phyloP scores from a whole-genome alignment of 1,284 basidiomycete genomes.

The Serendipita sp. region DNA sequence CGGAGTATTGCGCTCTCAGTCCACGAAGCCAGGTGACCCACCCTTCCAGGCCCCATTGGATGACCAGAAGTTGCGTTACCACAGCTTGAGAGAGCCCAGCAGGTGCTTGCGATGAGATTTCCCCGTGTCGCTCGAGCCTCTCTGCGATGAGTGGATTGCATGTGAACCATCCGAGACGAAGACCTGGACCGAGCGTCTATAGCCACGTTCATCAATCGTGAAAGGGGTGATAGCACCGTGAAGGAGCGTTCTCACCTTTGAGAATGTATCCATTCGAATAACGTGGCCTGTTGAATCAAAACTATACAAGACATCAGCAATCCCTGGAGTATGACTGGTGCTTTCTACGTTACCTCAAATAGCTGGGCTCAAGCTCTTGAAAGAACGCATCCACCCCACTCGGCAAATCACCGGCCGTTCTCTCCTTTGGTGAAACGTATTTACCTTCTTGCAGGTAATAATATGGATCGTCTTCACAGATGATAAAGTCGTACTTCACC shows the following conservation, averaged over 20 bases:
- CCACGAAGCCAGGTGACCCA: slow-evolving; percentile 66
- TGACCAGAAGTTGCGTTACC: slow-evolving; percentile 43
- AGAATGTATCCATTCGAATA: slow-evolving; percentile 66
- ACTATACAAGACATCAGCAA: slow-evolving; percentile 21
- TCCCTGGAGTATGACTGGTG: background rate
- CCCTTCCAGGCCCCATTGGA: slow-evolving; percentile 51
- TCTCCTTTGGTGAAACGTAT: slow-evolving; percentile 31
- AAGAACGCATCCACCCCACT: slow-evolving; percentile 30
- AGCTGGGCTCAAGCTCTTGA: slow-evolving; percentile 47
- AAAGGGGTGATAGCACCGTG: background rate
- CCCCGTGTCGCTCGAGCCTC: slow-evolving; percentile 57
- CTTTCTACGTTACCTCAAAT: slow-evolving; percentile 38
- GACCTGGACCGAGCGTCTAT: slow-evolving; percentile 63
- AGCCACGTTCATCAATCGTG: background rate
- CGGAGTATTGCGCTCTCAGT: slow-evolving; percentile 38
- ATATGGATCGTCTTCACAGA: slow-evolving; percentile 73
- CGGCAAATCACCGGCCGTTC: slow-evolving; percentile 24
- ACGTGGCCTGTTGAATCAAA: slow-evolving; percentile 68
- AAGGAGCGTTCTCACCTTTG: slow-evolving; percentile 36
- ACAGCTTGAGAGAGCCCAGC: slow-evolving; percentile 60
- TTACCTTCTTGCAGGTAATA: slow-evolving; percentile 55
- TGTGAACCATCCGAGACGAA: slow-evolving; percentile 68
- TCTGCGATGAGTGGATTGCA: slow-evolving; percentile 58
- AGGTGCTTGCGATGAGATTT: slow-evolving; percentile 58
- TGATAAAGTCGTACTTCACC: slow-evolving; percentile 61